phyloP scores from a whole-genome alignment of 148 eudicot genomes.

The Fallopia convolvulus region DNA sequence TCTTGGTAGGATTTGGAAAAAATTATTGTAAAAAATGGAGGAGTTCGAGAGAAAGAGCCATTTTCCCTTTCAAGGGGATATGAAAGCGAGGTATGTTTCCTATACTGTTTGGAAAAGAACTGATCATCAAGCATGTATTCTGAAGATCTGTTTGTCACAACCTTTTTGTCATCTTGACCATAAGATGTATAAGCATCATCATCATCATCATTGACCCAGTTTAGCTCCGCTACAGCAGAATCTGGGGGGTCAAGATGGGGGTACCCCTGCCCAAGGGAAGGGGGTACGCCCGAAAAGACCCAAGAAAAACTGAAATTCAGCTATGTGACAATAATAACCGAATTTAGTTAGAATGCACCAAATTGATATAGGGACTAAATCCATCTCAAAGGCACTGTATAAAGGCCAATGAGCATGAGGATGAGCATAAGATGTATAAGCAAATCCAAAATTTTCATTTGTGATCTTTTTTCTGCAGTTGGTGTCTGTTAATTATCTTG shows the following conservation, averaged over 20 bases:
- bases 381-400: too few relatives aligned
- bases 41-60: slow-evolving; percentile 66
- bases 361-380: too few relatives aligned
- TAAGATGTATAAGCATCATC: too few relatives aligned
- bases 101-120: neutral
- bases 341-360: too few relatives aligned
- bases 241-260: too few relatives aligned
- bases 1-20: slow-evolving; percentile 63
- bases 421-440: neutral
- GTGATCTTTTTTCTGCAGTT: slow-evolving; percentile 42
- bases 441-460: neutral
- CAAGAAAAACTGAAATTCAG: too few relatives aligned
- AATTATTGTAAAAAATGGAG: slow-evolving; percentile 50
- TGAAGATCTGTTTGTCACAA: neutral
- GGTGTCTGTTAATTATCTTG: slow-evolving; percentile 37
- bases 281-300: too few relatives aligned
- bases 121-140: neutral
- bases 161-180: neutral
- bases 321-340: too few relatives aligned
- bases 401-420: too few relatives aligned
- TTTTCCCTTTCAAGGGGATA: slow-evolving; percentile 56
- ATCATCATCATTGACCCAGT: too few relatives aligned
- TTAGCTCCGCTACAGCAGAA: too few relatives aligned
- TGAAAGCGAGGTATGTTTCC: slow-evolving; percentile 42
- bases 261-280: too few relatives aligned